These are phyloP conservation scores for Neurospora terricola DNA, from an alignment of 495 filamentous ascomycete genomes.

Conservation along the genomic window DNA sequence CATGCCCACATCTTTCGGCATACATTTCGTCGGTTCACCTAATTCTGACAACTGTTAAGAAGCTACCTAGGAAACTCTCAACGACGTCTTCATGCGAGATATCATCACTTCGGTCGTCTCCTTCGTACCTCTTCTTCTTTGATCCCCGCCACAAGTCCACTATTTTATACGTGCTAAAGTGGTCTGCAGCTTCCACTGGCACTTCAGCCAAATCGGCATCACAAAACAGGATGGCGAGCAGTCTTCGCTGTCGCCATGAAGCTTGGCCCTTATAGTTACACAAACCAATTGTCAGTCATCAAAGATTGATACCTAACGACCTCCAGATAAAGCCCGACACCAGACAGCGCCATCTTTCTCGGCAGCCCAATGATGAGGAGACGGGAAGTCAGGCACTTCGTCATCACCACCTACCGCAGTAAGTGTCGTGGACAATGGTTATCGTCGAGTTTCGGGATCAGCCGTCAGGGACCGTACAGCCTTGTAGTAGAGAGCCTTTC, in stretches of 20 bases:
- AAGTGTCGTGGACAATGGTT: background rate
- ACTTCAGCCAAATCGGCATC: background rate
- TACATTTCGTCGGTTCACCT: background rate
- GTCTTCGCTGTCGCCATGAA: too few relatives aligned
- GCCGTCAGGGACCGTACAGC: background rate
- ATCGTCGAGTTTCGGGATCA: background rate
- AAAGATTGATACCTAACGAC: background rate
- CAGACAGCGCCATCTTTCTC: background rate
- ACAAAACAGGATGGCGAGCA: background rate
- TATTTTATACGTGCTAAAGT: too few relatives aligned
- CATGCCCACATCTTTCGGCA: too few relatives aligned
- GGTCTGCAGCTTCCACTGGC: background rate
- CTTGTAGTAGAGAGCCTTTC: background rate
- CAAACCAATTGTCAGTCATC: background rate
- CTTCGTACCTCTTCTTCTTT: too few relatives aligned
- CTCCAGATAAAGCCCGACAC: background rate
- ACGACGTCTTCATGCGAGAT: too few relatives aligned
- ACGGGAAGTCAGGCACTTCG: background rate
- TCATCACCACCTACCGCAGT: background rate
- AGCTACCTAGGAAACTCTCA: background rate
- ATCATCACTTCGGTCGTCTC: too few relatives aligned
- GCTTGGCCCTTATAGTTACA: background rate
- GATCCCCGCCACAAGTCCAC: too few relatives aligned
- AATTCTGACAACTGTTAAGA: background rate
- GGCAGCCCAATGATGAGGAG: background rate